Evolutionary conservation across 106 monocot species (phyloP), one percentile per base, ranked within the genome.

Genomic region (Chionographis japonica): DNA sequence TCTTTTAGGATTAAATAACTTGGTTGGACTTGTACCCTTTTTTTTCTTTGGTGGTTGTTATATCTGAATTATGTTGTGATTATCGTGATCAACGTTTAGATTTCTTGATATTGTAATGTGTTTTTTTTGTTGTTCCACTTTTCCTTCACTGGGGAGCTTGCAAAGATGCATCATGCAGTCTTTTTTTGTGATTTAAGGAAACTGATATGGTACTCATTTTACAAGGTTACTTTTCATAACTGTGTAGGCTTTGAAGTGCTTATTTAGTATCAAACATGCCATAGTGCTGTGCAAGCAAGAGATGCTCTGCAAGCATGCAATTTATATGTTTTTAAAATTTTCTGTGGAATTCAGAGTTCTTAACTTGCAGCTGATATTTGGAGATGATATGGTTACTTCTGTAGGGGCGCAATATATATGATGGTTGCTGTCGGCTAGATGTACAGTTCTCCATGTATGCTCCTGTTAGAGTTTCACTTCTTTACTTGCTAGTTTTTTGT

Each of bases 391-490:
- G 46, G 46, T 59, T 12, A 11, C 42, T 18, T 76, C 18, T 62
- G 27, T 40, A 82, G 81, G 81, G 77, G 5, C 81, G 81, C 19
- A 82, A 82, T 58, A 82, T 82, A 51, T 82, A 82, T 65, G 81
- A 82, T 59, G 81, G 81, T 19, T 82, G 81, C 72, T 82, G 81
- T 54, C 81, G 77, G 52, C 77, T 82, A 67, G 81, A 82, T 69
- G 77, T 82, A 63, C 81, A 82, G 36, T 82, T 77, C 61, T 82
- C 81, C 62, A 77, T 77, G 81, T 82, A 73, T 40, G 58, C 13
- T 57, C 16, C n/a, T 59, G 41, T 42, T 3, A 67, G 36, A 46
- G 9, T 5, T 5, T 46, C 4, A 6, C 16, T 13, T 65, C 53
- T 58, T 8, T 53, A 10, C 52, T 56, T 13, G 19, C 49, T 27